phyloP scores from a whole-genome alignment of 1,284 basidiomycete genomes.

The Rhodotorula sp. region DNA sequence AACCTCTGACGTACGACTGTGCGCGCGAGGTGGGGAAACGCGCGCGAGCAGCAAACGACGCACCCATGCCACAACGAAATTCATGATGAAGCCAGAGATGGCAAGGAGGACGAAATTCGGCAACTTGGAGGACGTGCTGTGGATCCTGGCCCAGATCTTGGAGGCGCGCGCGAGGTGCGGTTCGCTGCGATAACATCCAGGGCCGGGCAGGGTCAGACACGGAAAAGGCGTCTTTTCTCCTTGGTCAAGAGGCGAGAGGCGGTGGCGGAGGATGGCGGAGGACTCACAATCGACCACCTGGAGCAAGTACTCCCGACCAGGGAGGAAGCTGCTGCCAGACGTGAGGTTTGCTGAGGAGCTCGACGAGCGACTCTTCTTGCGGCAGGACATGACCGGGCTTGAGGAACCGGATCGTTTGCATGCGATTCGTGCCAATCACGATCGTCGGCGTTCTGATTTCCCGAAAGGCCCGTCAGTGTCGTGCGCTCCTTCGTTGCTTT shows the following conservation, averaged over 20 bases:
- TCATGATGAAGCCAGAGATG: conserved; percentile 36
- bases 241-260: not conserved
- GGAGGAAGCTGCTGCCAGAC: conserved; percentile 21
- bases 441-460: conserved; percentile 36
- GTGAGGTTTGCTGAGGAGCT: conserved; percentile 21
- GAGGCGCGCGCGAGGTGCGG: conserved; percentile 9
- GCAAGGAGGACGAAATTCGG: conserved; percentile 34
- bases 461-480: too few species aligned
- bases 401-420: conserved; percentile 39
- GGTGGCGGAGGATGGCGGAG: too few species aligned
- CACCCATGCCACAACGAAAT: conserved; percentile 29
- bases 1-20: not conserved
- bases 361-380: conserved; percentile 4
- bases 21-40: not conserved
- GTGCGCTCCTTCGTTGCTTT: too few species aligned
- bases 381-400: conserved; percentile 29
- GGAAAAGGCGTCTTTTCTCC: too few species aligned
- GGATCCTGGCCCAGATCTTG: conserved; percentile 24
- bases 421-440: conserved; percentile 34
- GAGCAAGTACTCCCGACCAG: conserved; percentile 24
- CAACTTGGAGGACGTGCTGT: conserved; percentile 27
- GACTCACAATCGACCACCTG: conserved; percentile 31
- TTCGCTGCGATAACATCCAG: conserved; percentile 9
- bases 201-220: too few species aligned
- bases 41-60: not conserved